Percentiles rank a stretch among this genome's conserved stretches.
Conservation (phyloP, 352 stramenopile species). For the Phytophthora ohioensis region DNA sequence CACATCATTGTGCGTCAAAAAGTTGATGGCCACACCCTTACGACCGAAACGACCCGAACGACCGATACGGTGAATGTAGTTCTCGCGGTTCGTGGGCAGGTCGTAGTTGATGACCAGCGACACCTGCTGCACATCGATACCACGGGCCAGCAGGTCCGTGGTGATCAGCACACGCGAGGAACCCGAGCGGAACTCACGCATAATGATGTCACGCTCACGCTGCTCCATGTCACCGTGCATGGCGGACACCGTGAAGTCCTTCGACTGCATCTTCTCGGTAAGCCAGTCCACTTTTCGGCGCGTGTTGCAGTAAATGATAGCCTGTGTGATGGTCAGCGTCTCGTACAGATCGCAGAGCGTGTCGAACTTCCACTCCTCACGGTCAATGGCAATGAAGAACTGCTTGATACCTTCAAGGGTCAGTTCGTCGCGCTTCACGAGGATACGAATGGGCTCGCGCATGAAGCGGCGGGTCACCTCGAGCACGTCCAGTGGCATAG, state of each 20-base stretch:
- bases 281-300: slow-evolving; percentile 99
- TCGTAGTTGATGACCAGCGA: slow-evolving; percentile 99
- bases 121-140: slow-evolving; percentile 99
- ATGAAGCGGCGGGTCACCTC: slow-evolving; percentile 99
- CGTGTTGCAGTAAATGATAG: slow-evolving; percentile 99
- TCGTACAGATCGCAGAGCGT: slow-evolving; percentile 99
- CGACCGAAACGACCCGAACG: slow-evolving; percentile 99
- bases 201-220: slow-evolving; percentile 99
- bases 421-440: slow-evolving; percentile 99
- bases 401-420: slow-evolving; percentile 99
- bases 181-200: slow-evolving; percentile 99
- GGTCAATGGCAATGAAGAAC: slow-evolving; percentile 99
- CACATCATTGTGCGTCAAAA: slow-evolving; percentile 98
- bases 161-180: slow-evolving; percentile 99
- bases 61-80: slow-evolving; percentile 99
- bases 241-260: slow-evolving; percentile 99
- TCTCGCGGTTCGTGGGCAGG: slow-evolving; percentile 99
- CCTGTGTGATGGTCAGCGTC: slow-evolving; percentile 99
- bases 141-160: slow-evolving; percentile 98
- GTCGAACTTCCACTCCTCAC: slow-evolving; percentile 99
- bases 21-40: slow-evolving; percentile 99
- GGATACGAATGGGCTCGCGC: slow-evolving; percentile 98
- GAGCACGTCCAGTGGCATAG: slow-evolving; percentile 99
- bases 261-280: slow-evolving; percentile 98
- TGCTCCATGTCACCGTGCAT: slow-evolving; percentile 99